Percentiles rank a stretch among this genome's conserved stretches.
Evolutionary conservation across 768 basidiomycete species (phyloP).

Genomic region (Boletus patriciae): DNA sequence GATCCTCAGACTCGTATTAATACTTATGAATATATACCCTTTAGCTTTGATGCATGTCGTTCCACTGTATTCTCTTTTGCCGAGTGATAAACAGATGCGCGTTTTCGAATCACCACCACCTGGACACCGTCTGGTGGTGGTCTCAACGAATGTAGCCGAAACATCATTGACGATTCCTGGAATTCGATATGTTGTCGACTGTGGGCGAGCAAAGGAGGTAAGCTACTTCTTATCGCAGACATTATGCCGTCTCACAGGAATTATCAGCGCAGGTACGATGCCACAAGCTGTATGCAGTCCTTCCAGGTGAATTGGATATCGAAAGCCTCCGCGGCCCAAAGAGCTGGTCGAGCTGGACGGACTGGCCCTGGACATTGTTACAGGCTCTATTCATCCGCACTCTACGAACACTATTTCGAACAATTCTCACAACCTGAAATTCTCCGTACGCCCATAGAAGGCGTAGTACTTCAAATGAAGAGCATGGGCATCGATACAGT

Average conservation of each 20-base stretch:
- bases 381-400: constrained; percentile 91
- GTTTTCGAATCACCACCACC: constrained; percentile 86
- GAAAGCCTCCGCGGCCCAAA: constrained; percentile 91
- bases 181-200: constrained; percentile 97
- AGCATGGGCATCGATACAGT: constrained; percentile 97
- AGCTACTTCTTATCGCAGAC: constrained; percentile 1
- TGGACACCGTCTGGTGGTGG: constrained; percentile 83
- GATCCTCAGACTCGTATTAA: constrained; percentile 4
- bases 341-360: constrained; percentile 95
- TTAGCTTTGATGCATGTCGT: constrained; percentile 92
- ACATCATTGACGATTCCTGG: constrained; percentile 97
- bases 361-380: constrained; percentile 99
- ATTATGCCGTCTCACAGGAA: not conserved
- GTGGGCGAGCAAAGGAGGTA: constrained; percentile 93
- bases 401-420: constrained; percentile 92
- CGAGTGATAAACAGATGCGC: constrained; percentile 92
- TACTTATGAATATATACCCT: not conserved
- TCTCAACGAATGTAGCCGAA: constrained; percentile 95
- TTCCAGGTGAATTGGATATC: constrained; percentile 94
- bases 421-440: constrained; percentile 89
- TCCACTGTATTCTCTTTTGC: constrained; percentile 88
- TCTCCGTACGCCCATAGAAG: constrained; percentile 93
- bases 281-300: constrained; percentile 78
- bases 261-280: constrained; percentile 77
- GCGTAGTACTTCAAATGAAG: constrained; percentile 98